Evolutionary conservation across 2,329 filamentous ascomycete species (phyloP), one percentile per base, ranked within the genome.

Genomic region (Colletotrichum australisinense): DNA sequence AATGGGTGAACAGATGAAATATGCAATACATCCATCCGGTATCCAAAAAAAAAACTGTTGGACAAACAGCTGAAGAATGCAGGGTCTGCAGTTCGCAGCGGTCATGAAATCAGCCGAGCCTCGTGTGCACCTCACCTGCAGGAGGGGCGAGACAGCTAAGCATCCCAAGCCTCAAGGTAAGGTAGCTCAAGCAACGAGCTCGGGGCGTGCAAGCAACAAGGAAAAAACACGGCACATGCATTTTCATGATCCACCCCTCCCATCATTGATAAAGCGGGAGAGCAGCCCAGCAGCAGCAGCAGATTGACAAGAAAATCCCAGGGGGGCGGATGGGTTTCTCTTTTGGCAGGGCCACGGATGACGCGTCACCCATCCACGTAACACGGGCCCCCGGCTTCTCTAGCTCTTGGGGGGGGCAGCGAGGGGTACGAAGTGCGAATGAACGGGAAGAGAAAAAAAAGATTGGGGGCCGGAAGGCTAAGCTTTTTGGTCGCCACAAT

Each of bases 291-390:
- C 1, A 26, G 30, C 1, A 26, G 30, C 1, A 26, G 46, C 16
- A 64, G 26, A 19, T 28, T 35, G 12, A 22, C 26, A 49, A 63
- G 46, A 52, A 52, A 63, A 26, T 42, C 63, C 63, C 46, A 14
- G 62, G 30, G 62, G 28, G 52, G n/a, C 19, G 62, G 49, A 52
- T 30, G 38, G 60, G 9, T 14, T 49, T n/a, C 28, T n/a, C 30
- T 28, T 28, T 30, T 32, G 14, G 28, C 16, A 32, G 60, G 49
- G 19, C 38, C 46, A 32, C 24, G 46, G 55, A 64, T 55, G 66
- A 73, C 59, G 70, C 70, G 66, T 69, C 66, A 60, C 46, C 46
- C 46, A 53, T 70, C 60, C 53, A 68, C 69, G 69, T 63, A 63
- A 59, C 65, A 72, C 65, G 53, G 67, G 46, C 55, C 66, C 55